Evolutionary conservation across 345 rosid species (phyloP), one percentile per base, ranked within the genome.

Genomic region (Arabis alpina): DNA sequence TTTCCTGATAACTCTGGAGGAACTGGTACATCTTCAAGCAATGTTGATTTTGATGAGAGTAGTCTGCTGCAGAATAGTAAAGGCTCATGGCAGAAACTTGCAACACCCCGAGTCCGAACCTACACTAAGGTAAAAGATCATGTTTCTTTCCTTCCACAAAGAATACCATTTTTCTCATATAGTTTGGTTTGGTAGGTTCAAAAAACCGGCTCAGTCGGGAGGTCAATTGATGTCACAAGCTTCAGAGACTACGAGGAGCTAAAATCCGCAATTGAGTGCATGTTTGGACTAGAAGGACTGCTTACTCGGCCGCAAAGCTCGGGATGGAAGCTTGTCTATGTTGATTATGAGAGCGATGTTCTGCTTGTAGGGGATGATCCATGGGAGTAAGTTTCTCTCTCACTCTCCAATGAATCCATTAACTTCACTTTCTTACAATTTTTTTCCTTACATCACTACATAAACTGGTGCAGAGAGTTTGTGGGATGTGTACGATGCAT

Each of bases 351-450:
- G 81, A 90, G 85, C 45, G 99, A 95, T 54, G 98, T 92, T 70
- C 88, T 92, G 8, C 97, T 95, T 8, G 93, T 95, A 2, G 98
- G 99, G 30, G 99, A 95, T 79, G 99, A 92, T 76, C 99, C 98
- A 15, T 95, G 98, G 99, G 97, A 95, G 99, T 95, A 84, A 85
- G 93, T 78, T 30, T 59, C 41, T 28, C 47, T 39, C 16, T 40
- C 24, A 45, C 13, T 39, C 2, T 28, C 39, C 11, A 15, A 13
- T 9, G 32, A 60, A 15, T 14, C 37, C 23, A 32, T 57, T 10
- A 32, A 44, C 34, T 4, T 49, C 34, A 42, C 27, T 53, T 45
- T 45, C 30, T 47, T n/a, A 56, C 25, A 24, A 63, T 40, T 5
- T 11, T 55, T 27, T 69, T 12, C 24, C 68, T 66, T 13, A 54